Evolutionary conservation across 306 rosid genomes (phyloP).

Genomic region (Medicago lupulina): DNA sequence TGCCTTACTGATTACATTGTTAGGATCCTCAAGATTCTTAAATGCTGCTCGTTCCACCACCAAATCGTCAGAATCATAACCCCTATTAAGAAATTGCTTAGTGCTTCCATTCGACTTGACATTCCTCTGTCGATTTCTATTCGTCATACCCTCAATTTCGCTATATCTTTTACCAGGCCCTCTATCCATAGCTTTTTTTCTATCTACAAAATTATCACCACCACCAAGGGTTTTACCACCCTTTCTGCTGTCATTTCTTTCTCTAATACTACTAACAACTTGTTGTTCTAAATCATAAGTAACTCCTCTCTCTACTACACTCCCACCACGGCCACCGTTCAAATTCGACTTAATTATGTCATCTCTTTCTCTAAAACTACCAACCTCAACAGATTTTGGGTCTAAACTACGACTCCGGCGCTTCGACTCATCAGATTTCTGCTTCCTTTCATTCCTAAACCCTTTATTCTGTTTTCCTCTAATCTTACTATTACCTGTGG

Average conservation of each 20-base stretch:
- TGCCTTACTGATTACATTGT: conserved; percentile 50
- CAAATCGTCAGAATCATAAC: conserved; percentile 47
- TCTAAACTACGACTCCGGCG: conserved; percentile 42
- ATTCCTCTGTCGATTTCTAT: conserved; percentile 35
- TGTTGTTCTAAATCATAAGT: conserved; percentile 33
- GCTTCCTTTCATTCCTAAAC: conserved; percentile 44
- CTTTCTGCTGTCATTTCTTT: conserved; percentile 40
- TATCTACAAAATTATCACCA: conserved; percentile 42
- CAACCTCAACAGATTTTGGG: conserved; percentile 39
- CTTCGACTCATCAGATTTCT: conserved; percentile 41
- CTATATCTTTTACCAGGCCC: conserved; percentile 41
- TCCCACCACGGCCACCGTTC: conserved; percentile 2
- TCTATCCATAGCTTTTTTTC: conserved; percentile 24
- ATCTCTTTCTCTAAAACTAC: conserved; percentile 20
- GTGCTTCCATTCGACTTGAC: conserved; percentile 45
- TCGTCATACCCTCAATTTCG: conserved; percentile 44
- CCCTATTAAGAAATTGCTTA: conserved; percentile 39
- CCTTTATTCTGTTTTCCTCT: conserved; percentile 38
- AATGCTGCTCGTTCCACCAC: conserved; percentile 84
- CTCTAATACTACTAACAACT: conserved; percentile 33
- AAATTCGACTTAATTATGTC: conserved; percentile 14
- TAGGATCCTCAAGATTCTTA: conserved; percentile 60
- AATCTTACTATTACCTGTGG: too few relatives aligned
- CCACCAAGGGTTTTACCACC: conserved; percentile 34
- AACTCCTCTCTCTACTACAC: neutral